Evolutionary conservation across 2,329 filamentous ascomycete species (phyloP), one percentile per base, ranked within the genome.

Genomic region (Volutella citrinella): DNA sequence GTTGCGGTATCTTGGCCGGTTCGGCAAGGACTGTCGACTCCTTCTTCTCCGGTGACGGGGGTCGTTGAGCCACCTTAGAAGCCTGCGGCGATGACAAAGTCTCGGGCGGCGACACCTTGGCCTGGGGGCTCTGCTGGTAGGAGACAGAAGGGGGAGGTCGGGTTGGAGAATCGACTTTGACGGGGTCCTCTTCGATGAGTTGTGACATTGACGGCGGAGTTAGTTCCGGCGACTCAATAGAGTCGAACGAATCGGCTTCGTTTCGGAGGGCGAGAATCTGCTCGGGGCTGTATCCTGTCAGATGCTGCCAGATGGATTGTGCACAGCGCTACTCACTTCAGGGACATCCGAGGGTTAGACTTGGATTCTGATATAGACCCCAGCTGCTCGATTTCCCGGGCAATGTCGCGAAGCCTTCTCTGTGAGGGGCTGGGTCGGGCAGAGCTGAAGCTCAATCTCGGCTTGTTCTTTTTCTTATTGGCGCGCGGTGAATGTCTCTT

Each of bases 341-440:
- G 66, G 9, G 84, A 86, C 47, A 72, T 70, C 32, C 85, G 69
- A 10, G 82, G 80, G 51, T 77, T 86, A 3, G 69, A 62, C 51
- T 84, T 87, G 55, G 78, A 76, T 57, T 91, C 86, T 22, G 73
- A 65, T 31, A 91, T 88, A 2, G 44, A 75, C 62, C 49, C 72
- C 49, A 52, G 60, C 51, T 65, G 58, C 47, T 80, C 75, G 17
- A 71, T 60, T 19, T 80, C 70, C 52, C 73, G 65, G 40, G 71
- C 69, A 52, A 79, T 63, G 51, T 80, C 68, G 45, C 76, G 70
- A 51, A 76, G 70, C 31, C 73, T 70, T 52, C 72, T 72, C 39
- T 76, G 74, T 3, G 73, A 70, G 5, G 75, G 74, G 48, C 73
- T 74, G 1, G 63, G 62, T 9, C 62, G 52, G 32, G 42, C 49